Conservation (phyloP, 208 protist species). For the Trypanosomatidae sp. region DNA sequence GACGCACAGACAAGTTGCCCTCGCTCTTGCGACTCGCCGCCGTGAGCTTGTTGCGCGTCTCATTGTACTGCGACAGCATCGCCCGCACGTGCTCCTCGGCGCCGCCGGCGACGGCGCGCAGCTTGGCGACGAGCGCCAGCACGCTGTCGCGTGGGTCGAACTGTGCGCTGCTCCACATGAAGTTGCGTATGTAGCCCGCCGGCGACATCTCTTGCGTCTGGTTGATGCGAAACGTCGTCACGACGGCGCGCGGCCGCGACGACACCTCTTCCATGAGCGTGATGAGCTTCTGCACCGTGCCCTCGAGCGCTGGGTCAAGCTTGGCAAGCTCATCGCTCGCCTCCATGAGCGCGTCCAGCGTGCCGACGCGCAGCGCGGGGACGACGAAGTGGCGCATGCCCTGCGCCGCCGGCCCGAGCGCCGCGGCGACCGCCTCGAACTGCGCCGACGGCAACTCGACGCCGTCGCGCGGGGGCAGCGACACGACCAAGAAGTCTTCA, state of each 20-base stretch:
- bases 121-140: slow-evolving; percentile 55
- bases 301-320: slow-evolving; percentile 63
- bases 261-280: slow-evolving; percentile 72
- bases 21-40: slow-evolving; percentile 49
- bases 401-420: slow-evolving; percentile 55
- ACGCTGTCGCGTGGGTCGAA: slow-evolving; percentile 80
- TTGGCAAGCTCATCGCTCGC: slow-evolving; percentile 81
- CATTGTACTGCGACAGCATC: slow-evolving; percentile 78
- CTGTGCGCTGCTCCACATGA: slow-evolving; percentile 69
- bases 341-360: slow-evolving; percentile 84
- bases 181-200: slow-evolving; percentile 76
- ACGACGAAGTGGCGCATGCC: slow-evolving; percentile 66
- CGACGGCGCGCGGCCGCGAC: slow-evolving; percentile 48
- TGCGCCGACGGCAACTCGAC: slow-evolving; percentile 54
- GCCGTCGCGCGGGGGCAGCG: slow-evolving; percentile 48
- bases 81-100: slow-evolving; percentile 68
- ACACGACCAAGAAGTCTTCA: slow-evolving; percentile 68
- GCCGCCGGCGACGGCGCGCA: slow-evolving; percentile 40
- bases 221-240: slow-evolving; percentile 76
- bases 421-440: slow-evolving; percentile 48
- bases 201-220: slow-evolving; percentile 77
- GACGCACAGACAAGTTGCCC: slow-evolving; percentile 71
- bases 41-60: slow-evolving; percentile 64
- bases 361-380: slow-evolving; percentile 70
- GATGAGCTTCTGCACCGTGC: slow-evolving; percentile 64